These are phyloP conservation scores for Neodidymelliopsis sp. DNA, from an alignment of 2,329 filamentous ascomycete species.

Conservation along the genomic window DNA sequence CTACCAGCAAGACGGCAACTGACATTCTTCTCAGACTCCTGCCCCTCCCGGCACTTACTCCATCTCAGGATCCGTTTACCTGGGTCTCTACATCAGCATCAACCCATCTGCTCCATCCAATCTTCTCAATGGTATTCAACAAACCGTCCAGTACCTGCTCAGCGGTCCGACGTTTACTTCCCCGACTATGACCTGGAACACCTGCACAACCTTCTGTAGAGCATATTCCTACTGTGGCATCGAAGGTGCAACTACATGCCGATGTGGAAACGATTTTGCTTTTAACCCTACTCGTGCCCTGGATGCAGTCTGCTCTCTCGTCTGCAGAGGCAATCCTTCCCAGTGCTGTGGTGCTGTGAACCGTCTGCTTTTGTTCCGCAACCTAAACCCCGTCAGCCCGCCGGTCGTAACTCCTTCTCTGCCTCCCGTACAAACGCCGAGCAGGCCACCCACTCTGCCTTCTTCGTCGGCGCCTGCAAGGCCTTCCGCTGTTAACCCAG, in stretches of 20 bases:
- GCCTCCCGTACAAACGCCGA: neutral
- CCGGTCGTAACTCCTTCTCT: neutral
- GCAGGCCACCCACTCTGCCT: too few relatives aligned
- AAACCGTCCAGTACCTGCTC: neutral
- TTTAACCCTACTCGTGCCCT: neutral
- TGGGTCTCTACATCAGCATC: slow-evolving; percentile 5
- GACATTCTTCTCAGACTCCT: neutral
- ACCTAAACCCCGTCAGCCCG: neutral
- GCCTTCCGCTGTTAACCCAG: too few relatives aligned
- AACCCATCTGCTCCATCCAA: neutral
- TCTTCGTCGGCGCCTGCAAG: too few relatives aligned
- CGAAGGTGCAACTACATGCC: slow-evolving; percentile 7
- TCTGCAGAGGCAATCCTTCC: neutral
- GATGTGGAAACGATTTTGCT: slow-evolving; percentile 2
- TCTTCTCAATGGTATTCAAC: neutral
- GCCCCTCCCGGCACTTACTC: neutral
- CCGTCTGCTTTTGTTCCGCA: slow-evolving; percentile 8
- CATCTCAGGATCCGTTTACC: neutral
- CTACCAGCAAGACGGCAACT: too few relatives aligned
- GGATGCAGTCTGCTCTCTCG: slow-evolving; percentile 2
- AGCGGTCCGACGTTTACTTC: neutral
- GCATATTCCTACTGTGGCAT: slow-evolving; percentile 7
- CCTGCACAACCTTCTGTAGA: neutral
- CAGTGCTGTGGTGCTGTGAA: slow-evolving; percentile 9
- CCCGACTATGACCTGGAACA: neutral